phyloP scores from a whole-genome alignment of 306 rosid genomes.

The Urtica urens region DNA sequence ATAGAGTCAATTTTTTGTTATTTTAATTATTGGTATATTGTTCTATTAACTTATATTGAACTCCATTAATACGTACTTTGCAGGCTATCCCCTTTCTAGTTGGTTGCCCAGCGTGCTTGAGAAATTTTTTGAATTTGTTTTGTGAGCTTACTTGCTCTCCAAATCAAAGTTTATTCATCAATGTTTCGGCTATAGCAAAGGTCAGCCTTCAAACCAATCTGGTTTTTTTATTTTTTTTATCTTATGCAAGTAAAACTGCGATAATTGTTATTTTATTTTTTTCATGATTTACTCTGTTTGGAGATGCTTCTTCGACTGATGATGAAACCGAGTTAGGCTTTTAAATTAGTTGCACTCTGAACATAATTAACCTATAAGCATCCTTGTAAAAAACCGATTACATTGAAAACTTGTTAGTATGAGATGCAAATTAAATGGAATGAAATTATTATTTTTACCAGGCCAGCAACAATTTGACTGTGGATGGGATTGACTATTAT shows the following conservation, averaged over 20 bases:
- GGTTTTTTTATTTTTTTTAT: constrained; percentile 8
- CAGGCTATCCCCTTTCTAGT: constrained; percentile 98
- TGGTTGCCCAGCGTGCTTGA: constrained; percentile 97
- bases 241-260: background rate
- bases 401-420: background rate
- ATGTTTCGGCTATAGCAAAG: constrained; percentile 67
- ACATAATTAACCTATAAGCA: background rate
- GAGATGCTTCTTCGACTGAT: background rate
- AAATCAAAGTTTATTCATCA: constrained; percentile 89
- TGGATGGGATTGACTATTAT: constrained; percentile 74
- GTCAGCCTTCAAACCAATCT: no score
- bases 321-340: no score
- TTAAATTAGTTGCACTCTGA: background rate
- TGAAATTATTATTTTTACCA: constrained; percentile 24
- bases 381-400: no score
- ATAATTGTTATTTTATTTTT: background rate
- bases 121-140: constrained; percentile 90
- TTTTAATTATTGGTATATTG: background rate
- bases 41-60: background rate
- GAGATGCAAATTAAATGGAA: constrained; percentile 6
- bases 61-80: constrained; percentile 17
- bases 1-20: no score
- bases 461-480: constrained; percentile 66
- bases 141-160: constrained; percentile 99
- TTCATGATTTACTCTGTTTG: background rate